Evolutionary conservation across 2,329 filamentous ascomycete genomes (phyloP), one percentile per base, ranked within the genome.

Genomic region (Alternaria ethzedia): DNA sequence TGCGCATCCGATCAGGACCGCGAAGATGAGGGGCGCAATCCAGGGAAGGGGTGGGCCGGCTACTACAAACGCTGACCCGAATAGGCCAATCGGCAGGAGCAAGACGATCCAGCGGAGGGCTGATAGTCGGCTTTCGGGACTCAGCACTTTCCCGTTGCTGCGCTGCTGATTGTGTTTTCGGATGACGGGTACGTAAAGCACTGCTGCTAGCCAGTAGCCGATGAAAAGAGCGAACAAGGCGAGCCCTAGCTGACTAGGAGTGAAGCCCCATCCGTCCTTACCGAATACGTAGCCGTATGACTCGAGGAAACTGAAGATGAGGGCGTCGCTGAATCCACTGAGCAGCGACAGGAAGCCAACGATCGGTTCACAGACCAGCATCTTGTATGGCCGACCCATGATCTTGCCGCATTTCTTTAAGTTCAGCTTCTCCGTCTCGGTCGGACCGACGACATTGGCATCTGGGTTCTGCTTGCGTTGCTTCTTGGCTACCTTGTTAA

Each of bases 261-360:
- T 81, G 68, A 93, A 93, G 36, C 79, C 73, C 89, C 89, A 93
- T 7, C 66, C 68, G 1, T 54, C 56, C 72, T 92, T 88, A 5
- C 82, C 79, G 72, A 91, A 91, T 3, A 93, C 89, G 6, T 90
- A 83, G 1, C 82, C 80, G 70, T 92, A 93, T 0, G 88, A 90
- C 75, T 93, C 89, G 56, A 93, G 88, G 76, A 91, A 91, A 82
- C 90, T 91, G 83, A 93, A 93, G 79, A 93, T 92, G 11, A 94
- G 85, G 6, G 90, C 90, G 62, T 93, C 91, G 10, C 86, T 88
- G 82, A 93, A 93, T 23, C 91, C 91, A 3, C 87, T 90, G 9
- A 93, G 87, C 1, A 93, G 84, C 2, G 91, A 93, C 15, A 93
- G 82, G 26, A 86, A 87, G 15, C 90, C 81, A 12, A 93, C 91